phyloP scores from a whole-genome alignment of 2,329 filamentous ascomycete genomes.

The Hymenoscyphus scutula region DNA sequence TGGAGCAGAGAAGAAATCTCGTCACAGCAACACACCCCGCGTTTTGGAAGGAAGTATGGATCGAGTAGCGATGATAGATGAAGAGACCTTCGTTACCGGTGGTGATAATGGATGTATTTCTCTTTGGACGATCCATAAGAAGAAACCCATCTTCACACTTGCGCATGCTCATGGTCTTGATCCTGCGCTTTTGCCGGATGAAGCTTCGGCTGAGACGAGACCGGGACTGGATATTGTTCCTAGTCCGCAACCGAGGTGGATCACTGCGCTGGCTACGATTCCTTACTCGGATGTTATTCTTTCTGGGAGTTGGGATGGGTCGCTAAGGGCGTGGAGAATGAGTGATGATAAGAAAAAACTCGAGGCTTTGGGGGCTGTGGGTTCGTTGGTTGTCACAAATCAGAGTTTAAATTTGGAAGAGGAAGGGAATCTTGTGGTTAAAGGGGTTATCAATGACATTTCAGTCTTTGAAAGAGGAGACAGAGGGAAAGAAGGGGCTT shows the following conservation, averaged over 20 bases:
- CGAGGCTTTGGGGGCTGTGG: constrained; percentile 68
- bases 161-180: constrained; percentile 84
- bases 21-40: constrained; percentile 41
- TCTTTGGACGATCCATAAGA: constrained; percentile 88
- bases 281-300: constrained; percentile 89
- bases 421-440: constrained; percentile 21
- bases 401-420: constrained; percentile 6
- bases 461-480: constrained; percentile 83
- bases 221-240: constrained; percentile 60
- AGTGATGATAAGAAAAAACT: constrained; percentile 79
- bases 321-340: constrained; percentile 80
- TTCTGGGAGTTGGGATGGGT: constrained; percentile 92
- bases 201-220: constrained; percentile 70
- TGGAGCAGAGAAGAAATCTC: constrained; percentile 56
- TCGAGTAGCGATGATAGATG: constrained; percentile 84
- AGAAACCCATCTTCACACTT: constrained; percentile 84
- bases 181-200: constrained; percentile 61
- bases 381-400: constrained; percentile 14
- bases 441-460: constrained; percentile 85
- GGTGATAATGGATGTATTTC: constrained; percentile 85
- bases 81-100: constrained; percentile 86
- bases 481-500: constrained; percentile 71
- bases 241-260: constrained; percentile 73
- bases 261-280: constrained; percentile 82
- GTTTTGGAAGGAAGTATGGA: constrained; percentile 80